Evolutionary conservation across 805 yeast genomes (phyloP).

Genomic region (Saturnispora ahearnii): DNA sequence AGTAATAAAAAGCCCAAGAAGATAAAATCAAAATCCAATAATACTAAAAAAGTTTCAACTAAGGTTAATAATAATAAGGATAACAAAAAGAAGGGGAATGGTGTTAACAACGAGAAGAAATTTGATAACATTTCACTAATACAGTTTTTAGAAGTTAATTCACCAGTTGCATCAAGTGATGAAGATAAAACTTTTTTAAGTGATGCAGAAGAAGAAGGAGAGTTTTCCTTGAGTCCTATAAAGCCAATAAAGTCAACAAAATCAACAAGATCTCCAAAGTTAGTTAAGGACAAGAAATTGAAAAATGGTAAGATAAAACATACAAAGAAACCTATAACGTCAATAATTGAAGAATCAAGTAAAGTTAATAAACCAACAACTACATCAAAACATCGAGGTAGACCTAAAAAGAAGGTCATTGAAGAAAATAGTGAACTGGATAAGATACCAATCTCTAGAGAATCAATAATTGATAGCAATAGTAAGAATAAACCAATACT

Average conservation of each 20-base stretch:
- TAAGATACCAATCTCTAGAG: background rate
- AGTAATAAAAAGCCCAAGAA: background rate
- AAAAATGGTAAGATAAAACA: background rate
- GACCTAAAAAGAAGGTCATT: background rate
- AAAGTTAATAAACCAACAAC: background rate
- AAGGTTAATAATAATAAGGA: background rate
- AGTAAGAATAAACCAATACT: background rate
- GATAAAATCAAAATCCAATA: background rate
- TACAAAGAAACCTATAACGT: background rate
- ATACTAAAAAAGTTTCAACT: background rate
- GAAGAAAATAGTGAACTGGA: background rate
- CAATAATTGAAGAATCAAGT: background rate
- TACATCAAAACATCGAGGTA: background rate
- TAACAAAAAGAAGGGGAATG: background rate
- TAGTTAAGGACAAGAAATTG: background rate
- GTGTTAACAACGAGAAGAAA: background rate
- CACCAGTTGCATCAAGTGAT: background rate
- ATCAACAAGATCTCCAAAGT: background rate
- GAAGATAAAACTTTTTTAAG: background rate
- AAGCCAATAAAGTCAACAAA: background rate
- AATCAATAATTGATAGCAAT: background rate
- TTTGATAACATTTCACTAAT: constrained; percentile 1
- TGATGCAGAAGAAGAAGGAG: constrained; percentile 3
- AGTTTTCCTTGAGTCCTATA: constrained; percentile 1
- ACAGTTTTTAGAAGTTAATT: constrained; percentile 1